These are phyloP conservation scores for Fusarium brachygibbosum DNA, from an alignment of 2,329 filamentous ascomycete genomes.

Conservation along the genomic window DNA sequence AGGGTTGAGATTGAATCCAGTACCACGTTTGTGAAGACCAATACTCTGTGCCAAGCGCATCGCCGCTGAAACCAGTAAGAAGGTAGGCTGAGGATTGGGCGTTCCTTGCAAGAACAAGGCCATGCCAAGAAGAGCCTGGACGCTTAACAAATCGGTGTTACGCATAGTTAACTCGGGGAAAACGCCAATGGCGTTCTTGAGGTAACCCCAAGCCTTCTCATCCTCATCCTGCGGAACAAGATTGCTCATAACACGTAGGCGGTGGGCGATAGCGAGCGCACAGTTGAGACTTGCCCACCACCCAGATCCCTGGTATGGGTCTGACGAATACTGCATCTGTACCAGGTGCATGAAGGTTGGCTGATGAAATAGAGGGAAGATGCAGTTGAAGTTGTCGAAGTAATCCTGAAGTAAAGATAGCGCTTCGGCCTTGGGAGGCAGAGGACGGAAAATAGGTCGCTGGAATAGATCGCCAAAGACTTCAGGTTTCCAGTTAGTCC, in stretches of 20 bases:
- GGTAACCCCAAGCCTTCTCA: slow-evolving; percentile 91
- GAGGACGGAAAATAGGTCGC: slow-evolving; percentile 82
- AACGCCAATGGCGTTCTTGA: slow-evolving; percentile 97
- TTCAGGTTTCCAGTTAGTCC: slow-evolving; percentile 98
- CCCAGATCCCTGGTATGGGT: slow-evolving; percentile 93
- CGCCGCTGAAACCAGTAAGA: slow-evolving; percentile 89
- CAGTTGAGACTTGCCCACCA: slow-evolving; percentile 99
- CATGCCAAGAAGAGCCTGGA: slow-evolving; percentile 94
- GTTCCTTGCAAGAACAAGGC: slow-evolving; percentile 95
- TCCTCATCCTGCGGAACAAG: slow-evolving; percentile 92
- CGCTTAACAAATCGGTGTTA: slow-evolving; percentile 93
- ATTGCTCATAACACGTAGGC: slow-evolving; percentile 95
- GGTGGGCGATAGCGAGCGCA: slow-evolving; percentile 90
- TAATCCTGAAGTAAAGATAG: slow-evolving; percentile 91
- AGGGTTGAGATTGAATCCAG: slow-evolving; percentile 91
- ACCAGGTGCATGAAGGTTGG: slow-evolving; percentile 98
- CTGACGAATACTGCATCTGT: slow-evolving; percentile 90
- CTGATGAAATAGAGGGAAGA: slow-evolving; percentile 97
- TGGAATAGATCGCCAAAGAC: slow-evolving; percentile 94
- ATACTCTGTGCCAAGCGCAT: slow-evolving; percentile 94
- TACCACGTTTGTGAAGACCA: slow-evolving; percentile 92
- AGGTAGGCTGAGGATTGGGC: slow-evolving; percentile 94
- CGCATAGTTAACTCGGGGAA: slow-evolving; percentile 94
- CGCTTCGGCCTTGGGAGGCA: slow-evolving; percentile 90
- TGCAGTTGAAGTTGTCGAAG: slow-evolving; percentile 99